phyloP scores from a whole-genome alignment of 441 rosid genomes.

The Melianthus villosus region DNA sequence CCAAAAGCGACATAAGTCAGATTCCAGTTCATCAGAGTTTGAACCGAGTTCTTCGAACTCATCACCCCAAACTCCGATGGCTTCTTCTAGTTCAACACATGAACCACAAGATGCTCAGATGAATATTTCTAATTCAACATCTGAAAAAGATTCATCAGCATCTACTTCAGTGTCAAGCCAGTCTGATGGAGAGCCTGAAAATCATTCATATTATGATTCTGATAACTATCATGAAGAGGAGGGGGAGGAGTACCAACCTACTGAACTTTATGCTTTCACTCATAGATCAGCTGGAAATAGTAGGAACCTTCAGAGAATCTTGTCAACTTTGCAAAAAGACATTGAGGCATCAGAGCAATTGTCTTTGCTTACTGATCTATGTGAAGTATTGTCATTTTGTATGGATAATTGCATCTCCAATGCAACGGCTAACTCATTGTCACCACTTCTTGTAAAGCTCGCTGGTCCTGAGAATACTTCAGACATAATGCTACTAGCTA shows the following conservation, averaged over 20 bases:
- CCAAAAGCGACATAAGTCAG: constrained; percentile 85
- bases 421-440: constrained; percentile 50
- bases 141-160: constrained; percentile 46
- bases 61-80: constrained; percentile 36
- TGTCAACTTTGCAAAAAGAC: constrained; percentile 38
- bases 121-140: background rate
- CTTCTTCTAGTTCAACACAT: constrained; percentile 27
- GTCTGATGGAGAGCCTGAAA: constrained; percentile 66
- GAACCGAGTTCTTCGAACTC: constrained; percentile 71
- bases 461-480: constrained; percentile 48
- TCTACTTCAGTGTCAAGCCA: constrained; percentile 68
- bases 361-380: constrained; percentile 63
- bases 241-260: constrained; percentile 32
- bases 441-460: constrained; percentile 66
- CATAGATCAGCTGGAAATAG: constrained; percentile 50
- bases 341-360: constrained; percentile 46
- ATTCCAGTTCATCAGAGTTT: constrained; percentile 70
- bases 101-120: constrained; percentile 21
- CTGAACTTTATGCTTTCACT: constrained; percentile 29
- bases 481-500: constrained; percentile 61
- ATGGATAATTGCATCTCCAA: constrained; percentile 63
- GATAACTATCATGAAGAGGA: too few relatives aligned
- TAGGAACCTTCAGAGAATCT: constrained; percentile 44
- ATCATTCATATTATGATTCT: constrained; percentile 74
- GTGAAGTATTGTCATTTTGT: constrained; percentile 82